These are phyloP conservation scores for Agaricus blazei DNA, from an alignment of 768 basidiomycete genomes.

Conservation along the genomic window DNA sequence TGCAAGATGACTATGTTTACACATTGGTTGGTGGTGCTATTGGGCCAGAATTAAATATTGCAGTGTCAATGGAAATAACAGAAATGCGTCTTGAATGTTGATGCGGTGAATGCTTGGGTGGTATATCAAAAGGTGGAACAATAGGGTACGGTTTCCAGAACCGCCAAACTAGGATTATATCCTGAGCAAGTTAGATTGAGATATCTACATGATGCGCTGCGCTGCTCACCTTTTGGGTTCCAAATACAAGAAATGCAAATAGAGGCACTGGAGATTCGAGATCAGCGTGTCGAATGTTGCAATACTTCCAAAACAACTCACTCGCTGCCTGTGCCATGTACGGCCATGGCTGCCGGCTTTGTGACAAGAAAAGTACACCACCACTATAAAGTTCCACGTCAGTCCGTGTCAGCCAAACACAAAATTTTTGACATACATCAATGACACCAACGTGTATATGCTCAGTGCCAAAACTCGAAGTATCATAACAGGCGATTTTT, in stretches of 20 bases:
- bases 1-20: conserved; percentile 4
- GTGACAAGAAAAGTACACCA: conserved; percentile 31
- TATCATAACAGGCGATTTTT: conserved; percentile 30
- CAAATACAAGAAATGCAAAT: conserved; percentile 42
- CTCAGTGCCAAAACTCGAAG: conserved; percentile 39
- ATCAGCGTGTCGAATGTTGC: background rate
- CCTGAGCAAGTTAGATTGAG: conserved; percentile 22
- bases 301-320: conserved; percentile 20
- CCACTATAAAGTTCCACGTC: conserved; percentile 20
- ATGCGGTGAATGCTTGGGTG: conserved; percentile 5
- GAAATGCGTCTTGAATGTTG: background rate
- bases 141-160: conserved; percentile 19
- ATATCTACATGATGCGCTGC: background rate
- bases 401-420: background rate
- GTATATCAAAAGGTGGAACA: conserved; percentile 4
- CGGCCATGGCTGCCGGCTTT: conserved; percentile 23
- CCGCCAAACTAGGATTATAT: conserved; percentile 31
- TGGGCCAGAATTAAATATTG: background rate
- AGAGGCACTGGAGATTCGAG: conserved; percentile 37
- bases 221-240: conserved; percentile 37
- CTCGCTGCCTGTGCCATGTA: conserved; percentile 48
- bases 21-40: conserved; percentile 1
- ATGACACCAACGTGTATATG: conserved; percentile 35
- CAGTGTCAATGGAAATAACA: background rate
- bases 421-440: conserved; percentile 29